phyloP scores from a whole-genome alignment of 2,329 filamentous ascomycete genomes.

The Laburnicola sp. region DNA sequence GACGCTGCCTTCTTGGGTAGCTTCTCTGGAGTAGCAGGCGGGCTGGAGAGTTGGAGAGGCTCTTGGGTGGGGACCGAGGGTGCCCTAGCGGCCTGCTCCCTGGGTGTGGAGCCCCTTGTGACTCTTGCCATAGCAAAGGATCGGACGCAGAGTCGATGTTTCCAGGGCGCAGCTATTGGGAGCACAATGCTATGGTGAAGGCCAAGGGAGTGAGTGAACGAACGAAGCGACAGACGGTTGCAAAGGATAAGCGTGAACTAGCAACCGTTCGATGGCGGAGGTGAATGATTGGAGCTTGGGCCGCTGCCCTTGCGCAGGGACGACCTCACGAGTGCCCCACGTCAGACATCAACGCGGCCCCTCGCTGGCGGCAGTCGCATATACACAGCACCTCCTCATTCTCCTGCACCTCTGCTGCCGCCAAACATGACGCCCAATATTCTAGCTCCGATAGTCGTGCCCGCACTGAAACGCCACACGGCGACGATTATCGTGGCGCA shows the following conservation, averaged over 20 bases:
- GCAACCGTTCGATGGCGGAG: slow-evolving; percentile 10
- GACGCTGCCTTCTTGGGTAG: slow-evolving; percentile 6
- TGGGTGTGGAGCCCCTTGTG: slow-evolving; percentile 35
- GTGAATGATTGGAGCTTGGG: slow-evolving; percentile 36
- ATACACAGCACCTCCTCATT: slow-evolving; percentile 8
- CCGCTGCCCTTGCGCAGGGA: slow-evolving; percentile 28
- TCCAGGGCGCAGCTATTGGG: slow-evolving; percentile 2
- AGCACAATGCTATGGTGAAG: neutral
- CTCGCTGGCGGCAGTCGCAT: slow-evolving; percentile 19
- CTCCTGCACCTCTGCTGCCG: slow-evolving; percentile 6
- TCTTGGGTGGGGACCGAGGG: slow-evolving; percentile 20
- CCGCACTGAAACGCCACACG: slow-evolving; percentile 80
- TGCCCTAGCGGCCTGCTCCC: slow-evolving; percentile 14
- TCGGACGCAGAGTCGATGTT: neutral
- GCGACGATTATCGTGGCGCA: slow-evolving; percentile 94
- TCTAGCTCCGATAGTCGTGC: slow-evolving; percentile 67
- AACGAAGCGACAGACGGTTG: neutral
- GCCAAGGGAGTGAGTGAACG: neutral
- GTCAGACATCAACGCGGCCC: slow-evolving; percentile 3
- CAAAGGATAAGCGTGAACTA: slow-evolving; percentile 3
- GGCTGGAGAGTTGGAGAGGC: slow-evolving; percentile 49
- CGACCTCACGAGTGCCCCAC: slow-evolving; percentile 6
- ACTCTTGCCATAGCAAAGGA: slow-evolving; percentile 34
- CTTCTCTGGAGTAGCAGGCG: slow-evolving; percentile 44
- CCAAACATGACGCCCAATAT: slow-evolving; percentile 30